Evolutionary conservation across 495 filamentous ascomycete species (phyloP), one percentile per base, ranked within the genome.

Genomic region (Cudoniella acicularis): DNA sequence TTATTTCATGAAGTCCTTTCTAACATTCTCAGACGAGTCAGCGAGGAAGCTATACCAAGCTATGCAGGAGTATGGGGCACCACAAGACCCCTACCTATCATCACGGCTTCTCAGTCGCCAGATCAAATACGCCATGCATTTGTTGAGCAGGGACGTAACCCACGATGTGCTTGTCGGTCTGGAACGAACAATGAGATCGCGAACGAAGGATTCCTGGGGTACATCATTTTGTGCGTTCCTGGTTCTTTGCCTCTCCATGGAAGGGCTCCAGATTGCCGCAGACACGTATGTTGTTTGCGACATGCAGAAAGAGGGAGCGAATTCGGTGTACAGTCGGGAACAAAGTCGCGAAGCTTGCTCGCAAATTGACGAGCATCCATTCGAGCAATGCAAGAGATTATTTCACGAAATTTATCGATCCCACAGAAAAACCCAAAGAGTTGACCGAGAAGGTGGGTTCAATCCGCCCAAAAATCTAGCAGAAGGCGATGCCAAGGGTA

Each of bases 381-480:
- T 81, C 57, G 72, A 72, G 52, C 76, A 79, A 70, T 77, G 78
- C 55, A 77, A 72, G 10, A 76, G 75, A 50, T 75, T 79, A 59
- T 82, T 82, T 57, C 79, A 82, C 63, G 75, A 79, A 57, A 73
- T 80, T 46, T 82, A 81, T 56, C 74, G 76, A 69, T 77, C 77
- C 16, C 74, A 77, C 49, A 70, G 65, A 49, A 65, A 74, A 27
- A 20, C 25, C 9, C 48, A 8, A 49, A 61, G 53, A 58, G 56
- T 20, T 53, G 58, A 16, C 17, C 23, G 25, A 54, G 57, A 57
- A 11, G 30, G 25, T 9, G 56, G 52, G 2, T 60, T 66, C 49
- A 66, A 66, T 50, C 64, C 64, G 2, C 20, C 63, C n/a, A 22
- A 24, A 21, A 21, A 43, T 21, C 27, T 52, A 4, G 56, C 25